Evolutionary conservation across 2,329 filamentous ascomycete genomes (phyloP), one percentile per base, ranked within the genome.

Genomic region (Thelonectria rubi): DNA sequence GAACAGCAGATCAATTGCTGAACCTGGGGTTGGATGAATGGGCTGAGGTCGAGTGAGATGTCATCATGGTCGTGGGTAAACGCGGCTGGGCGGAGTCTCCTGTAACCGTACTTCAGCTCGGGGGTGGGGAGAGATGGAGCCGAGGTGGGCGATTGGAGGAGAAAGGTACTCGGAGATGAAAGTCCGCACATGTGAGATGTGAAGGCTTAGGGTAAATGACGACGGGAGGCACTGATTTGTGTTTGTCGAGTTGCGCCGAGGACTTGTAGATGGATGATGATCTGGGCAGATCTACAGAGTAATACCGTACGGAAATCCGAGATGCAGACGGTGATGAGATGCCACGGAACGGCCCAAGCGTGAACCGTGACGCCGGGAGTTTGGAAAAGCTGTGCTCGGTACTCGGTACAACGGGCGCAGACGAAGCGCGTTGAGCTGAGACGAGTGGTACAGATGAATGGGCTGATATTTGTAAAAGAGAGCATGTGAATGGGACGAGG

Each of bases 131-230:
- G 55, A 50, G 47, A 34, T 46, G 40, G 59, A 65, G 21, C 24
- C 39, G 26, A 37, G 42, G 45, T 32, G 15, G n/a, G 53, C 60
- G 46, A 71, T 71, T 71, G 69, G 69, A 49, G 24, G 46, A 47
- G n/a, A 52, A 42, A 42, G 45, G 32, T 56, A 55, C 20, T 57
- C 69, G 69, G 69, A 71, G 60, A 71, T 71, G 64, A 48, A 70
- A 69, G 67, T 71, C 69, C 69, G 69, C 11, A 46, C 50, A 59
- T 55, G 65, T 64, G 54, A 54, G 50, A 46, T 46, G 53, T 42
- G 53, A 58, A 56, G 58, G 32, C 39, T 34, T 34, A 30, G 52
- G 39, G 52, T 40, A 30, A 60, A 55, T 52, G 26, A 40, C 17
- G 39, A 48, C 34, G 21, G 21, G 39, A 48, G 42, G 21, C 21